A percentile compares a stretch with the other conserved stretches of the same genome.
Conservation (phyloP, 495 filamentous ascomycete species). For the Xylaria longipes region DNA sequence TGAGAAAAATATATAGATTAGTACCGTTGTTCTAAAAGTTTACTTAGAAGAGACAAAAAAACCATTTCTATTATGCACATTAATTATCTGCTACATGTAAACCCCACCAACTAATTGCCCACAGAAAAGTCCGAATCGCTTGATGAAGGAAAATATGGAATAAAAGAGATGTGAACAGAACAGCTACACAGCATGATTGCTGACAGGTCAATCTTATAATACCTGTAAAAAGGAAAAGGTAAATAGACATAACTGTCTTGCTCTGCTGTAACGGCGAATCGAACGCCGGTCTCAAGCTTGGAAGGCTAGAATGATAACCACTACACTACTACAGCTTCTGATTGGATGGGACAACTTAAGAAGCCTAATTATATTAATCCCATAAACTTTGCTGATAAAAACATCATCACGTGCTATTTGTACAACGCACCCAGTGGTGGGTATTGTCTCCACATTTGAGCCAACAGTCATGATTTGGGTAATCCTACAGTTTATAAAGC, state of each 20-base stretch:
- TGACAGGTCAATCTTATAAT: neutral
- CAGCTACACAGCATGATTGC: neutral
- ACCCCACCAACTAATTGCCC: neutral
- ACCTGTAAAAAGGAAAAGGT: neutral
- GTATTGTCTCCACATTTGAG: neutral
- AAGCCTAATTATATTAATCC: neutral
- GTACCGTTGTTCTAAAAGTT: neutral
- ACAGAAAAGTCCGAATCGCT: neutral
- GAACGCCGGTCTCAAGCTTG: conserved; percentile 27
- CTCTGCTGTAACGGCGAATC: conserved; percentile 28
- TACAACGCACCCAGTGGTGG: too few species aligned
- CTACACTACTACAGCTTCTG: conserved; percentile 26
- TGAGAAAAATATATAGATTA: neutral
- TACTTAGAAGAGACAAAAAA: neutral
- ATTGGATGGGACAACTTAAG: neutral
- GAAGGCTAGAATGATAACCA: conserved; percentile 27
- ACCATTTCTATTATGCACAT: neutral
- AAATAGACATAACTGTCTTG: neutral
- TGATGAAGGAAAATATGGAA: neutral
- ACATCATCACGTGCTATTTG: too few species aligned
- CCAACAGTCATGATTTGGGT: too few species aligned
- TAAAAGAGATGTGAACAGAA: neutral
- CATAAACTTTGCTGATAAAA: neutral
- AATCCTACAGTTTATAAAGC: neutral
- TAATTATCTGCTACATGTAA: neutral